Evolutionary conservation across 805 yeast genomes (phyloP).

Genomic region (Spathaspora girioi): DNA sequence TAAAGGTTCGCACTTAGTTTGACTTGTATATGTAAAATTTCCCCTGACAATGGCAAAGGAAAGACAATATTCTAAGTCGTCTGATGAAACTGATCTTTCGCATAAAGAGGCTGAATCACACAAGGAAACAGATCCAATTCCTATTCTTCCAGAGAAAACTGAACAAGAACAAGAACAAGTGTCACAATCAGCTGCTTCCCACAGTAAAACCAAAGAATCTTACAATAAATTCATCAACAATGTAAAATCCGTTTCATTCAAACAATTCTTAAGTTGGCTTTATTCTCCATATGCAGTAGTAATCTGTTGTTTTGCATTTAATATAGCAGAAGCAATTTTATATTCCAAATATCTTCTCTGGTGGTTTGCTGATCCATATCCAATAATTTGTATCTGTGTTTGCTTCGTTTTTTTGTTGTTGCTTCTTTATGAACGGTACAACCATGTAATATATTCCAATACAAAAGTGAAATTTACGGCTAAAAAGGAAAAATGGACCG

Average conservation of each 20-base stretch:
- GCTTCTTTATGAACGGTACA: not conserved
- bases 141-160: not conserved
- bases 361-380: not conserved
- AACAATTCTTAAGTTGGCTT: not conserved
- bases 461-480: not conserved
- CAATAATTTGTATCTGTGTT: not conserved
- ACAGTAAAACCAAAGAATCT: not conserved
- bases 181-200: not conserved
- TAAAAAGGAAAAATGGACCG: not conserved
- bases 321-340: constrained; percentile 1
- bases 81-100: not conserved
- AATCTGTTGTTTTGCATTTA: constrained; percentile 4
- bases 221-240: not conserved
- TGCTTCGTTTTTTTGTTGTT: not conserved
- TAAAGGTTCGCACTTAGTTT: not conserved
- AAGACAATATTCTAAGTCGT: not conserved
- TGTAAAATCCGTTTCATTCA: not conserved
- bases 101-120: not conserved
- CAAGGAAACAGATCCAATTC: not conserved
- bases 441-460: not conserved
- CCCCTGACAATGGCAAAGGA: not conserved
- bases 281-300: constrained; percentile 2
- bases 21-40: not conserved
- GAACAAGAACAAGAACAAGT: not conserved
- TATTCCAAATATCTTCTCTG: not conserved